phyloP scores from a whole-genome alignment of 495 filamentous ascomycete species.

The Cairneyella variabilis region DNA sequence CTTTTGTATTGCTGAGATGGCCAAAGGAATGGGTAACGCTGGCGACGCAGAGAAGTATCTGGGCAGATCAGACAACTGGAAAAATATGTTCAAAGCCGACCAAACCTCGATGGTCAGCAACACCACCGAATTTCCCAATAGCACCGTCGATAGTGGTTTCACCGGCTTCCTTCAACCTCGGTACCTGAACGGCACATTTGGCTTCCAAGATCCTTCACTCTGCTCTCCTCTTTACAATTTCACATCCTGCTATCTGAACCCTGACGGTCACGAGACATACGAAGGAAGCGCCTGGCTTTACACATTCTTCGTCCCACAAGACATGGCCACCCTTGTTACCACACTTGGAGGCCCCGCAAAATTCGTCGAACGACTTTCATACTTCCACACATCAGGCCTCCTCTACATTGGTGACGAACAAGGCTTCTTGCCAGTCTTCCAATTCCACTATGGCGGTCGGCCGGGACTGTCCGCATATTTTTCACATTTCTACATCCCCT shows the following conservation, averaged over 20 bases:
- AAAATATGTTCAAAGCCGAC: slow-evolving; percentile 61
- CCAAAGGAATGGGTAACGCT: slow-evolving; percentile 47
- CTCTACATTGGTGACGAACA: slow-evolving; percentile 75
- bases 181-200: slow-evolving; percentile 40
- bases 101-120: slow-evolving; percentile 58
- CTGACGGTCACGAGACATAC: slow-evolving; percentile 63
- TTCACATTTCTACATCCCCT: slow-evolving; percentile 64
- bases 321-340: slow-evolving; percentile 58
- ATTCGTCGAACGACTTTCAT: slow-evolving; percentile 60
- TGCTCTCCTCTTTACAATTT: slow-evolving; percentile 44
- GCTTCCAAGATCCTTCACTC: slow-evolving; percentile 63
- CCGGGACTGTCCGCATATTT: slow-evolving; percentile 60
- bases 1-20: slow-evolving; percentile 67
- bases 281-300: slow-evolving; percentile 71
- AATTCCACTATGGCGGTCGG: slow-evolving; percentile 68
- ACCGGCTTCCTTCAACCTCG: slow-evolving; percentile 63
- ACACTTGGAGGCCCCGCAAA: slow-evolving; percentile 54
- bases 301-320: slow-evolving; percentile 68
- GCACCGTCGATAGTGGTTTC: slow-evolving; percentile 50
- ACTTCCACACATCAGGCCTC: slow-evolving; percentile 60
- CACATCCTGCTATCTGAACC: slow-evolving; percentile 59
- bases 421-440: slow-evolving; percentile 64
- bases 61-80: slow-evolving; percentile 60
- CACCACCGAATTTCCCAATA: slow-evolving; percentile 19
- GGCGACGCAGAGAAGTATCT: slow-evolving; percentile 59